phyloP scores from a whole-genome alignment of 805 yeast species.

The Metschnikowia similis region DNA sequence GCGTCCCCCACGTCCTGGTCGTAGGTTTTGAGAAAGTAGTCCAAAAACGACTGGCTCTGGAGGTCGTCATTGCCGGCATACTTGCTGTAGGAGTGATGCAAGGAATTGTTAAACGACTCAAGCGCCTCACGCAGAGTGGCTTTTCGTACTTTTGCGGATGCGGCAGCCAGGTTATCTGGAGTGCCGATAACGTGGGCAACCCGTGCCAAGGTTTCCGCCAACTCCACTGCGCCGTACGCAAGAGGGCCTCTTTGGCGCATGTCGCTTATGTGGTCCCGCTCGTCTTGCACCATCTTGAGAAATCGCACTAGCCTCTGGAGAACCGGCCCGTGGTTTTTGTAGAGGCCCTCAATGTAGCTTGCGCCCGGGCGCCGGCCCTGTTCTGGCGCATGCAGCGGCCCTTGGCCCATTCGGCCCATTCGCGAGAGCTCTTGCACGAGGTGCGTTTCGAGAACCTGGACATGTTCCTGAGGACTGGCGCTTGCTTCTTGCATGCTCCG shows the following conservation, averaged over 20 bases:
- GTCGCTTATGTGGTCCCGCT: constrained; percentile 8
- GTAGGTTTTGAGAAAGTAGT: constrained; percentile 39
- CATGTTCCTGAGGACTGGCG: background rate
- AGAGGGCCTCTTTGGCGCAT: constrained; percentile 4
- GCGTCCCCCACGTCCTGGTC: constrained; percentile 30
- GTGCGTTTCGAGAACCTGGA: constrained; percentile 10
- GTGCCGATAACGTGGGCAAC: constrained; percentile 9
- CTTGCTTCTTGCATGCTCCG: constrained; percentile 7
- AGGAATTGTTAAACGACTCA: constrained; percentile 14
- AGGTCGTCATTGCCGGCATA: constrained; percentile 6
- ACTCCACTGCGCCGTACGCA: constrained; percentile 12
- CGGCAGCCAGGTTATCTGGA: constrained; percentile 2
- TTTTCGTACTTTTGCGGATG: constrained; percentile 3
- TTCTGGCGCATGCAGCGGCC: background rate
- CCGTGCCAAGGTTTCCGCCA: constrained; percentile 11
- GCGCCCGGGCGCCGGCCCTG: background rate
- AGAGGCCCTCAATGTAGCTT: constrained; percentile 4
- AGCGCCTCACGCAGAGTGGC: constrained; percentile 8
- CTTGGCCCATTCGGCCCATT: background rate
- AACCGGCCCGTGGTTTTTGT: constrained; percentile 9
- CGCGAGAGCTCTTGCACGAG: constrained; percentile 10
- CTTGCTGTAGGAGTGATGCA: constrained; percentile 13
- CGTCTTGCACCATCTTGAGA: constrained; percentile 12
- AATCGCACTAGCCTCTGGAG: constrained; percentile 9
- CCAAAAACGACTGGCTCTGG: constrained; percentile 24